These are phyloP conservation scores for Penicillium cataractarum DNA, from an alignment of 495 filamentous ascomycete genomes.

Conservation along the genomic window DNA sequence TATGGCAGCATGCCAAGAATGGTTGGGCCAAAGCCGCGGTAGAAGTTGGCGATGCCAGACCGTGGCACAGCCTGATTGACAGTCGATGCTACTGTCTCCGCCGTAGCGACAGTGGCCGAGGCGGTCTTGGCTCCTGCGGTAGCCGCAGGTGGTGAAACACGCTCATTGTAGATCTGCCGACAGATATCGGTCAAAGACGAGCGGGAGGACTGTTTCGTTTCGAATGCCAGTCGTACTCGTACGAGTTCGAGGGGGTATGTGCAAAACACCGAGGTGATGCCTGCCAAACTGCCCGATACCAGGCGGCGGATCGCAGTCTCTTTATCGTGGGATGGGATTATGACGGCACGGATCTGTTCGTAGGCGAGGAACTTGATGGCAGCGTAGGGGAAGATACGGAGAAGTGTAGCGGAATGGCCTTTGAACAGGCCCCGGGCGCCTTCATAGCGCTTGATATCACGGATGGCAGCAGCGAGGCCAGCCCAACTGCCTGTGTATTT, in stretches of 20 bases:
- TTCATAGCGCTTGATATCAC: constrained; percentile 76
- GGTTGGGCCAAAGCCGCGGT: constrained; percentile 89
- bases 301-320: constrained; percentile 83
- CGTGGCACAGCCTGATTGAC: constrained; percentile 55
- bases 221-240: constrained; percentile 89
- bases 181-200: constrained; percentile 73
- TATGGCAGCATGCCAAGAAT: constrained; percentile 94
- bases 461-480: constrained; percentile 75
- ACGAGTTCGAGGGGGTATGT: constrained; percentile 95
- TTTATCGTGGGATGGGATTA: constrained; percentile 70
- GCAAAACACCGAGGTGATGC: constrained; percentile 87
- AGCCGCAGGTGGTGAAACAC: constrained; percentile 38
- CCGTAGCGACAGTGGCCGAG: constrained; percentile 36
- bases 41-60: constrained; percentile 84
- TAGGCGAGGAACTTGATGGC: constrained; percentile 98
- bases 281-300: constrained; percentile 77
- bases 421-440: constrained; percentile 80
- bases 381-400: constrained; percentile 96
- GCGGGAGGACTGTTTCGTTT: constrained; percentile 71
- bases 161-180: constrained; percentile 82
- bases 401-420: constrained; percentile 89
- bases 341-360: constrained; percentile 80
- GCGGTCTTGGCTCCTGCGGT: constrained; percentile 28
- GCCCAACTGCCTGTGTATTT: constrained; percentile 90
- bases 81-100: constrained; percentile 39